Evolutionary conservation across 495 filamentous ascomycete species (phyloP), one percentile per base, ranked within the genome.

Genomic region (Podospora fimiseda): DNA sequence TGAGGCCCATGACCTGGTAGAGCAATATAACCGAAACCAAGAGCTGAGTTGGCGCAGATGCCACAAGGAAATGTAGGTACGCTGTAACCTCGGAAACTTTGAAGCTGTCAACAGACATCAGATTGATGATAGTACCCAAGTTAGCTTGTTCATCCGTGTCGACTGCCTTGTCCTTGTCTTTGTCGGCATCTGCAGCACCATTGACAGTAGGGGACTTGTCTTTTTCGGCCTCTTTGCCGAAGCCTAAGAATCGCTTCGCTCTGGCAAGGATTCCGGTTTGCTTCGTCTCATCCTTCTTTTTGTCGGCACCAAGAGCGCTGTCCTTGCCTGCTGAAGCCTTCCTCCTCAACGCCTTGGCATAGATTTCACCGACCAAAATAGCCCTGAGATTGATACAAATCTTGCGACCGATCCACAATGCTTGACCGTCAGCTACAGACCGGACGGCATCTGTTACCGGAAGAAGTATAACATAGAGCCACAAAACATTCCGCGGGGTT

Each of bases 101-200:
- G 80, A 96, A 96, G 27, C 93, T 96, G 75, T 99, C 94, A 49
- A 99, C 94, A 9, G 94, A 82, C 94, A 99, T 99, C 57, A 99
- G 70, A 64, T 97, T 99, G 71, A 97, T 97, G 64, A 99, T 96
- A 19, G 91, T 93, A 52, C 94, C 94, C 51, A 90, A 76, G 57
- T 95, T 96, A 16, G 87, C 93, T 68, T 94, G 88, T 38, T 85
- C 81, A 27, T 86, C 80, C 2, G 74, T 57, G 8, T 77, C 72
- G 6, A 62, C 70, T 36, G 68, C 54, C 36, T 74, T 66, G 43
- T 68, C 55, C 19, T 74, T 62, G 13, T 68, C 50, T 2, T 64
- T 53, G 24, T 67, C 58, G 45, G 64, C 56, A 40, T 49, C 42
- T 36, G 71, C 61, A 63, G 62, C 58, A 59, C 47, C 19, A 55